These are phyloP conservation scores for Parmelia sp. DNA, from an alignment of 495 filamentous ascomycete genomes.

Conservation along the genomic window DNA sequence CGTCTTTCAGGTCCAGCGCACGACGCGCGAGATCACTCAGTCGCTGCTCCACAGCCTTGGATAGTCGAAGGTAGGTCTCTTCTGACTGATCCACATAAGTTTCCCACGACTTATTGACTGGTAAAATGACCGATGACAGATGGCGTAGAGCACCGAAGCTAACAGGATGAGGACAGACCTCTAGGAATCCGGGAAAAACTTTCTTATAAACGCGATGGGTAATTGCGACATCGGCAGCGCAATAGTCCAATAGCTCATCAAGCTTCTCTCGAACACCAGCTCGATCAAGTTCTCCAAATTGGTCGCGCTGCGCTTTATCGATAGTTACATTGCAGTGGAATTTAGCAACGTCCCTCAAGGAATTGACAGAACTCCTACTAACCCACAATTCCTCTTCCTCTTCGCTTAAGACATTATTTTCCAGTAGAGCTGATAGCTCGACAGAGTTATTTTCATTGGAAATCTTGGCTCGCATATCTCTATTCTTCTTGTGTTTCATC, in stretches of 20 bases:
- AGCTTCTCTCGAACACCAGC: conserved; percentile 60
- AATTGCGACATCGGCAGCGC: conserved; percentile 86
- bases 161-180: conserved; percentile 90
- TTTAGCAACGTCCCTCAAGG: conserved; percentile 88
- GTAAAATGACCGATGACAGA: conserved; percentile 85
- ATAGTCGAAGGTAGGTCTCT: conserved; percentile 69
- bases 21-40: conserved; percentile 65
- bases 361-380: conserved; percentile 88
- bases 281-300: conserved; percentile 77
- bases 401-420: conserved; percentile 58
- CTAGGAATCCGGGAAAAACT: conserved; percentile 81
- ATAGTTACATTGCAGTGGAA: conserved; percentile 91
- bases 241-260: conserved; percentile 86
- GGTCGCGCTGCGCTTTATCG: conserved; percentile 80
- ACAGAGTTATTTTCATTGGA: conserved; percentile 60
- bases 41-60: conserved; percentile 67
- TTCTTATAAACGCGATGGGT: conserved; percentile 89
- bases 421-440: conserved; percentile 66
- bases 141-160: conserved; percentile 93
- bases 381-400: conserved; percentile 96
- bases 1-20: conserved; percentile 64
- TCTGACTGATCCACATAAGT: conserved; percentile 76
- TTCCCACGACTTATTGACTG: conserved; percentile 82
- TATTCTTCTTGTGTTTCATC: conserved; percentile 90
- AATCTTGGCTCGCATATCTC: conserved; percentile 76